Evolutionary conservation across 2,329 filamentous ascomycete genomes (phyloP).

Genomic region (Kalmusia sp.): DNA sequence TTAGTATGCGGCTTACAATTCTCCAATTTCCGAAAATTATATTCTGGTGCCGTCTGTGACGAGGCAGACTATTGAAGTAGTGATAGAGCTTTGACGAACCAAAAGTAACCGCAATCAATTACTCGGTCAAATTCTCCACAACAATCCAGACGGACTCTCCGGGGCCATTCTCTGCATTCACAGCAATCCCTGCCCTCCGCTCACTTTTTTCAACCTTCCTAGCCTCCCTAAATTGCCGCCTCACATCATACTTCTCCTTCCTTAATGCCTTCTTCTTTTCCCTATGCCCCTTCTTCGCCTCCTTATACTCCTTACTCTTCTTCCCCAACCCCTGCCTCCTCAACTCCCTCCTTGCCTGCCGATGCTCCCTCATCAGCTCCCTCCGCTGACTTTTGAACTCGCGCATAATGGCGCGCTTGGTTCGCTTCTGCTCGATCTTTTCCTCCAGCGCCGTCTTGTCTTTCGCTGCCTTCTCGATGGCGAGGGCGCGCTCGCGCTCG

Average conservation of each 20-base stretch:
- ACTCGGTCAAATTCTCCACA: slow-evolving; percentile 33
- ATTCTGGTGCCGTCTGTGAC: no score
- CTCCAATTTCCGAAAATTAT: background rate
- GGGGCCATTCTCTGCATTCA: background rate
- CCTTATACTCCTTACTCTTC: slow-evolving; percentile 30
- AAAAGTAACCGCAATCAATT: background rate
- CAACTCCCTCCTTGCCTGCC: slow-evolving; percentile 15
- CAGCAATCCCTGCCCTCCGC: slow-evolving; percentile 6
- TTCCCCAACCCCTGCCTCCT: slow-evolving; percentile 29
- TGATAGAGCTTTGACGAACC: no score
- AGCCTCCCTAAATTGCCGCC: slow-evolving; percentile 13
- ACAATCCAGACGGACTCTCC: slow-evolving; percentile 38
- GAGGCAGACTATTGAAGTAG: no score
- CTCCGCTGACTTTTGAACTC: slow-evolving; percentile 24
- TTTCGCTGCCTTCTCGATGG: slow-evolving; percentile 29
- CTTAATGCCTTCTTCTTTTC: slow-evolving; percentile 28
- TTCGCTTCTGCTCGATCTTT: slow-evolving; percentile 23
- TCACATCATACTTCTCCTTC: slow-evolving; percentile 26
- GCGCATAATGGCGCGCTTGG: slow-evolving; percentile 24
- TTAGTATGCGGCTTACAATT: background rate
- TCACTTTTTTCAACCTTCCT: slow-evolving; percentile 12
- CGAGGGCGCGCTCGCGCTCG: slow-evolving; percentile 29
- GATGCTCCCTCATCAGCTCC: slow-evolving; percentile 23
- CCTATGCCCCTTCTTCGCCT: slow-evolving; percentile 29
- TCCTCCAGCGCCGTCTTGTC: slow-evolving; percentile 27